A percentile compares a stretch with the other conserved stretches of the same genome.
Conservation (phyloP, 1,284 basidiomycete genomes). For the Somion occarium region DNA sequence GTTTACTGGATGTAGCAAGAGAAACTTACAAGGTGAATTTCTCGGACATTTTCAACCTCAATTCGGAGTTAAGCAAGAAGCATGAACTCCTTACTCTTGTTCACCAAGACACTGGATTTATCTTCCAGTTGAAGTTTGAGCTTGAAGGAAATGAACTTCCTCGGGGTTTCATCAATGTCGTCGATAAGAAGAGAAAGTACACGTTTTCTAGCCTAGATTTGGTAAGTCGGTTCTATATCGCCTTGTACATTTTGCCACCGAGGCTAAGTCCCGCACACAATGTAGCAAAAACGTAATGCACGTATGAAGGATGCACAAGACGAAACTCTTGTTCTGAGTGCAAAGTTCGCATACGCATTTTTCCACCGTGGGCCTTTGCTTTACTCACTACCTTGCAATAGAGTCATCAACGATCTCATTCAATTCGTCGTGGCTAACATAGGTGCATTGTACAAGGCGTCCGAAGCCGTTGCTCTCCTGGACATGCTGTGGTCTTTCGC, state of each 20-base stretch:
- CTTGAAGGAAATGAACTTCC: conserved; percentile 55
- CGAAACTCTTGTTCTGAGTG: conserved; percentile 78
- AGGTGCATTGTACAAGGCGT: conserved; percentile 79
- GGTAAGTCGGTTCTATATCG: conserved; percentile 42
- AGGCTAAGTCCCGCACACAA: not conserved
- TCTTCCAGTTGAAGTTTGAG: conserved; percentile 63
- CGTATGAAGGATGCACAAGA: conserved; percentile 81
- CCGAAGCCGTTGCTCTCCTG: conserved; percentile 83
- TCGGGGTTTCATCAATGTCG: conserved; percentile 64
- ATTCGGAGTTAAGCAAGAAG: conserved; percentile 50
- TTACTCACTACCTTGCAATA: too few species aligned
- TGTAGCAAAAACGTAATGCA: conserved; percentile 78
- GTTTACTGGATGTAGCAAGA: conserved; percentile 86
- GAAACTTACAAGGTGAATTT: conserved; percentile 91
- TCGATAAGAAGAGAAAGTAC: conserved; percentile 64
- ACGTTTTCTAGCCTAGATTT: conserved; percentile 78
- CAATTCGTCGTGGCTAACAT: conserved; percentile 60
- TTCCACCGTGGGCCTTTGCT: too few species aligned
- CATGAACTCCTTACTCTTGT: conserved; percentile 60
- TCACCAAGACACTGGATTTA: conserved; percentile 60
- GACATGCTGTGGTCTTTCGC: conserved; percentile 89
- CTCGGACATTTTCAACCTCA: conserved; percentile 74
- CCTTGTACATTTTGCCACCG: too few species aligned
- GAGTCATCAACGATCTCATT: conserved; percentile 72
- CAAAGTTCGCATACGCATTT: conserved; percentile 59